Evolutionary conservation across 2,329 filamentous ascomycete species (phyloP).

Genomic region (Fusarium annulatum): DNA sequence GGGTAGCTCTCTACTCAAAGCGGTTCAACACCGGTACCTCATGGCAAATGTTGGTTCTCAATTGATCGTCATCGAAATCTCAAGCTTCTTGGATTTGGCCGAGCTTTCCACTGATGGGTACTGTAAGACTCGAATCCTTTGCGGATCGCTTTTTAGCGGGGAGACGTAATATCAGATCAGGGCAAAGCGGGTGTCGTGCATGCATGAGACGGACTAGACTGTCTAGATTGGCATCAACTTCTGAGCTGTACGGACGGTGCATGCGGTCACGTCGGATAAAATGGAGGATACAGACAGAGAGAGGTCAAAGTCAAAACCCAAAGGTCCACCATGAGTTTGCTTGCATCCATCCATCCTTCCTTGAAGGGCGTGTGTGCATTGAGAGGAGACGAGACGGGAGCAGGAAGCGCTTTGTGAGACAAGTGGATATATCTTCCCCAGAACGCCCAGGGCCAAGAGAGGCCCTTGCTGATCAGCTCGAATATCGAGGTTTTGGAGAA

Average conservation of each 20-base stretch:
- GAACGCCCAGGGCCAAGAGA: conserved; percentile 12
- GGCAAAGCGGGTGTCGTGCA: conserved; percentile 25
- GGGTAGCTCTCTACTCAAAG: conserved; percentile 27
- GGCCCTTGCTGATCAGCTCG: conserved; percentile 31
- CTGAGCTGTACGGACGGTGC: neutral
- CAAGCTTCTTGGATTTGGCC: neutral
- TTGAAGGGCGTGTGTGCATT: conserved; percentile 27
- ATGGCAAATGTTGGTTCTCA: neutral
- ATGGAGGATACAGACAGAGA: conserved; percentile 10
- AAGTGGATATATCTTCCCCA: conserved; percentile 18
- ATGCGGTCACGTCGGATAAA: conserved; percentile 29
- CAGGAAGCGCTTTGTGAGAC: neutral
- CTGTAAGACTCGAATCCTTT: neutral
- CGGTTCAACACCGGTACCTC: neutral
- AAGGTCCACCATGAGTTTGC: conserved; percentile 16
- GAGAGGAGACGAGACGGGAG: neutral
- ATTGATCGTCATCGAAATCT: conserved; percentile 14
- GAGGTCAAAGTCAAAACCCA: conserved; percentile 17
- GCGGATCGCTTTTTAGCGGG: conserved; percentile 9
- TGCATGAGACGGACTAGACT: conserved; percentile 5
- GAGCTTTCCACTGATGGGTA: conserved; percentile 7
- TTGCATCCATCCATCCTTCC: conserved; percentile 1
- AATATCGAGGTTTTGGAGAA: conserved; percentile 1
- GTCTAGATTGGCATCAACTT: conserved; percentile 16
- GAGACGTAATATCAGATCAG: conserved; percentile 40